Conservation (phyloP, 768 basidiomycete species). For the Kwoniella newhampshirensis region DNA sequence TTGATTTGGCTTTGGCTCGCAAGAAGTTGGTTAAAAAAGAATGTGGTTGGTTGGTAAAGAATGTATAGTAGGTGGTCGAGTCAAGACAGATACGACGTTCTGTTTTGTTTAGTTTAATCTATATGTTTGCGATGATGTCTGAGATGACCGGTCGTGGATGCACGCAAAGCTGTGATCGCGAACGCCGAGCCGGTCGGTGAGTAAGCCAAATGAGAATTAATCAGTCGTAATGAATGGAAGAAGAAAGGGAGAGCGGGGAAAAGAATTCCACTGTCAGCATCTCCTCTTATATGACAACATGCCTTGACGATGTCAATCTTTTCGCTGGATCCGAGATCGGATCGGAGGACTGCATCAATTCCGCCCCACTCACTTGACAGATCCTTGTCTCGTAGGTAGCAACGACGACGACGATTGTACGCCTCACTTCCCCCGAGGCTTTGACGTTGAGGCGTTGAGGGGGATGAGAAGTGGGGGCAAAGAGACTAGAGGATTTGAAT, state of each 20-base stretch:
- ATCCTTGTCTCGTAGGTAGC: too few relatives aligned
- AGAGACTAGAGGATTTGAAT: constrained; percentile 12
- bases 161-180: not conserved
- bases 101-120: not conserved
- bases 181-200: constrained; percentile 22
- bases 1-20: constrained; percentile 1
- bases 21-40: constrained; percentile 12
- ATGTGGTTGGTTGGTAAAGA: constrained; percentile 18
- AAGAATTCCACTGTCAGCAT: too few relatives aligned
- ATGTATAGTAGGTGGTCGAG: constrained; percentile 18
- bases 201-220: constrained; percentile 9
- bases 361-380: too few relatives aligned
- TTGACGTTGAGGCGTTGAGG: not conserved
- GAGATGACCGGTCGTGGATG: not conserved
- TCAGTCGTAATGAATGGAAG: constrained; percentile 18
- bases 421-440: too few relatives aligned
- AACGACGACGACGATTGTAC: too few relatives aligned
- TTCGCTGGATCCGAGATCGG: too few relatives aligned
- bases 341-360: too few relatives aligned
- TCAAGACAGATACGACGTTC: constrained; percentile 15
- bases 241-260: not conserved
- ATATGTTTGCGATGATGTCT: not conserved
- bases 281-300: too few relatives aligned
- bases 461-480: not conserved
- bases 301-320: too few relatives aligned